These are phyloP conservation scores for Lenwebbia sp. DNA, from an alignment of 345 rosid species.

Conservation along the genomic window DNA sequence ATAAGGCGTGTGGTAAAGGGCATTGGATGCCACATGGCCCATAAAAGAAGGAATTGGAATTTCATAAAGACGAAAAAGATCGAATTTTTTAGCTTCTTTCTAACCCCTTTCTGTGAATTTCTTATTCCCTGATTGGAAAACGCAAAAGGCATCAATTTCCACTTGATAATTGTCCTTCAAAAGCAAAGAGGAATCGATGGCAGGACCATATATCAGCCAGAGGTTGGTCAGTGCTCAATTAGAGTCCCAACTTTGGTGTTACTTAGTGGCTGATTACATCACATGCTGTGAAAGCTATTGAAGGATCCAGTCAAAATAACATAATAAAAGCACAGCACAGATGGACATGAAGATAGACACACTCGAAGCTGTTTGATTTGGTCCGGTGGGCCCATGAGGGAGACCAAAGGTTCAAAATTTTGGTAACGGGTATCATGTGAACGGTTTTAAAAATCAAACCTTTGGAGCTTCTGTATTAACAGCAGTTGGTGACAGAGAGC, in stretches of 20 bases:
- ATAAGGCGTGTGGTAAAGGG: background rate
- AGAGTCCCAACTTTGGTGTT: background rate
- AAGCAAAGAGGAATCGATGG: background rate
- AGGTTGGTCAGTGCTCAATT: background rate
- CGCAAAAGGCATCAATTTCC: slow-evolving; percentile 6
- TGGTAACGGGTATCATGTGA: background rate
- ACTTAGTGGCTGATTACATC: background rate
- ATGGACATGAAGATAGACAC: background rate
- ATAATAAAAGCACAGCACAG: background rate
- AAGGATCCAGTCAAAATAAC: background rate
- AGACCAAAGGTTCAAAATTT: background rate
- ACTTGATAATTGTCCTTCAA: background rate
- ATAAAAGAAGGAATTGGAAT: background rate
- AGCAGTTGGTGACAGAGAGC: background rate
- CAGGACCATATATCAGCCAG: background rate
- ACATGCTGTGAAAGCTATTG: background rate
- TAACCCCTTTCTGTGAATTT: background rate
- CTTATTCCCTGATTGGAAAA: slow-evolving; percentile 6
- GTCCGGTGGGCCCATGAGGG: background rate
- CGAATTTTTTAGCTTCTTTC: background rate
- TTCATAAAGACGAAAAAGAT: background rate
- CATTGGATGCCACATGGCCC: background rate
- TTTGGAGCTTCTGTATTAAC: background rate
- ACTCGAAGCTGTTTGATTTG: background rate
- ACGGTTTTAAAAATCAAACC: background rate